A percentile compares a stretch with the other conserved stretches of the same genome.
Evolutionary conservation across 768 basidiomycete genomes (phyloP).

Genomic region (Kwoniella newhampshirensis): DNA sequence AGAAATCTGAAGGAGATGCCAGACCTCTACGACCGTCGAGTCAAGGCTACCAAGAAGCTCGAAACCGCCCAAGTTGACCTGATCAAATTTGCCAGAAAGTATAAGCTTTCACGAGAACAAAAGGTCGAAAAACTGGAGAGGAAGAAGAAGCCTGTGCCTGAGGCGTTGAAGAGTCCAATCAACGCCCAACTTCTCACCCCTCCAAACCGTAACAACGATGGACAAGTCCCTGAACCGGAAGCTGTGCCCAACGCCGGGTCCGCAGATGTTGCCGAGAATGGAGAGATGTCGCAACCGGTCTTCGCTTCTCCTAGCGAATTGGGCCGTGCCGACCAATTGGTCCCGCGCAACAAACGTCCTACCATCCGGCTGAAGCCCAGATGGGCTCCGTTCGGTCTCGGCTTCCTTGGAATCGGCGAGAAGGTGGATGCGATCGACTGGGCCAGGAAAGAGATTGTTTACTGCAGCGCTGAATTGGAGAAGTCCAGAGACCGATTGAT

Average conservation of each 20-base stretch:
- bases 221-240: not conserved
- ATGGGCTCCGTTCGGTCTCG: slow-evolving; percentile 58
- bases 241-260: slow-evolving; percentile 4
- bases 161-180: slow-evolving; percentile 31
- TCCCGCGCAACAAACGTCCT: slow-evolving; percentile 73
- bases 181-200: slow-evolving; percentile 37
- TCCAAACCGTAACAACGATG: slow-evolving; percentile 8
- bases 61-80: slow-evolving; percentile 81
- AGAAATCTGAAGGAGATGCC: slow-evolving; percentile 86
- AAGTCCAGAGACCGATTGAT: slow-evolving; percentile 39
- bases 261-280: slow-evolving; percentile 28
- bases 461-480: slow-evolving; percentile 57
- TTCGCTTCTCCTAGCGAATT: slow-evolving; percentile 13
- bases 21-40: slow-evolving; percentile 72
- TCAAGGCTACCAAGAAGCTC: slow-evolving; percentile 71
- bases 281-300: slow-evolving; percentile 37
- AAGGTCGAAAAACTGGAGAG: slow-evolving; percentile 58
- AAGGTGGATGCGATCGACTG: slow-evolving; percentile 94
- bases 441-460: slow-evolving; percentile 71
- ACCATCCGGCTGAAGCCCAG: slow-evolving; percentile 65
- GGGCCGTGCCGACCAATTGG: slow-evolving; percentile 59
- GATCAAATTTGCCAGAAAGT: slow-evolving; percentile 71
- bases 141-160: slow-evolving; percentile 41
- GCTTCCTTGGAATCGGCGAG: slow-evolving; percentile 64
- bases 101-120: slow-evolving; percentile 59